A percentile compares a stretch with the other conserved stretches of the same genome.
phyloP scores from a whole-genome alignment of 2,329 filamentous ascomycete genomes.

The Phyllosticta citribraziliensis region DNA sequence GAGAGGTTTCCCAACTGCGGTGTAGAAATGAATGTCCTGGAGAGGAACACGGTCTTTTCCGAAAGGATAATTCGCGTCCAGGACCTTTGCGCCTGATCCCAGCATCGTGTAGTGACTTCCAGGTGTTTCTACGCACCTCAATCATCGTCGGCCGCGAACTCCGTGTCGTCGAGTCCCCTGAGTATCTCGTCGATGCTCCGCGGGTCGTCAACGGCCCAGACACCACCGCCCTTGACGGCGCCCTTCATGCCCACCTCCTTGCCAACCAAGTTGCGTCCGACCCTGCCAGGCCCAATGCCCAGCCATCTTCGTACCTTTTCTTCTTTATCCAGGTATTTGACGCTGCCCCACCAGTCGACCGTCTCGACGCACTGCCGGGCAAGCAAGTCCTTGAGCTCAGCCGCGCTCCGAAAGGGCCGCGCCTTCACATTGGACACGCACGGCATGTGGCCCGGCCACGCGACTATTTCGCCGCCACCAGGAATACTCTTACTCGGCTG shows the following conservation, averaged over 20 bases:
- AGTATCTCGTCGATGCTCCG: conserved; percentile 41
- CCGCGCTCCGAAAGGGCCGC: conserved; percentile 61
- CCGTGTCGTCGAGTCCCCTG: conserved; percentile 37
- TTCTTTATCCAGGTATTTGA: conserved; percentile 78
- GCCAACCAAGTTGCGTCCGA: conserved; percentile 84
- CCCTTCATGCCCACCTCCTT: conserved; percentile 92
- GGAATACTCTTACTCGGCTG: conserved; percentile 42
- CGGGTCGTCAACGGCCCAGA: conserved; percentile 84
- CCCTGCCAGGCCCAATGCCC: conserved; percentile 87
- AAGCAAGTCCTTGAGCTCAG: conserved; percentile 68
- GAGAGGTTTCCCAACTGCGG: neutral
- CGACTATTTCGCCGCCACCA: conserved; percentile 55
- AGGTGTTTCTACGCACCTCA: neutral
- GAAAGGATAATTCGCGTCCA: neutral
- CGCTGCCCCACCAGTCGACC: conserved; percentile 89
- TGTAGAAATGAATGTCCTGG: neutral
- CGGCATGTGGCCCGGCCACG: conserved; percentile 63
- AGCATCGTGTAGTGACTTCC: neutral
- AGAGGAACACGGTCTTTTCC: neutral
- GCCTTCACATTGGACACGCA: conserved; percentile 84
- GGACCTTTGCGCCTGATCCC: neutral
- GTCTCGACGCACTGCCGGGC: conserved; percentile 82
- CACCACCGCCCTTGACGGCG: conserved; percentile 74
- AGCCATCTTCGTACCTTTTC: conserved; percentile 76
- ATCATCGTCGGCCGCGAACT: conserved; percentile 27